Evolutionary conservation across 164 flowering plant genomes (phyloP).

Genomic region (Magnolia sinica): DNA sequence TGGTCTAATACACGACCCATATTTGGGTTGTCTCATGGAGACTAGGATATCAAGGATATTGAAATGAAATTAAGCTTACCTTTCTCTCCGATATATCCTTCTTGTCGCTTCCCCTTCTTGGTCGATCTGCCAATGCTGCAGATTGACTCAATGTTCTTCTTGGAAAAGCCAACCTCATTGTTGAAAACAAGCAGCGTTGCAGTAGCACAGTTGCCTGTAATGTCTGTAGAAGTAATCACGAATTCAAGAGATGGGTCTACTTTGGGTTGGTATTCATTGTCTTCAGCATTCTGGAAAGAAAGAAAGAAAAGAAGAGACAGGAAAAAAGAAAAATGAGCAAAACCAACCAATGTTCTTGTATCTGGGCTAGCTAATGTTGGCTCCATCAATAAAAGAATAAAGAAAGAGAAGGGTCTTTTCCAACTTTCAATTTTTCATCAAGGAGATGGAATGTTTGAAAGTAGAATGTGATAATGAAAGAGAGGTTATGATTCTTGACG

Average conservation of each 20-base stretch:
- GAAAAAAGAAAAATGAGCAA: too few species aligned
- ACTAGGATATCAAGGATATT: too few species aligned
- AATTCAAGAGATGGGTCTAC: slow-evolving; percentile 4
- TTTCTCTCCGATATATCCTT: slow-evolving; percentile 9
- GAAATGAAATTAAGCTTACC: neutral
- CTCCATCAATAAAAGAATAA: too few species aligned
- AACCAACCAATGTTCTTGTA: too few species aligned
- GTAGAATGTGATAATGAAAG: too few species aligned
- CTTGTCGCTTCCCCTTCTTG: slow-evolving; percentile 10
- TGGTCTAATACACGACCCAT: too few species aligned
- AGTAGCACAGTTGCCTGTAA: slow-evolving; percentile 7
- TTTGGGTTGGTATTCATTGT: neutral
- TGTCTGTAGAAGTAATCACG: slow-evolving; percentile 10
- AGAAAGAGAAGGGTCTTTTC: too few species aligned
- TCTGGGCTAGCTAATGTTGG: too few species aligned
- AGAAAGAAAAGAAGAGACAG: neutral
- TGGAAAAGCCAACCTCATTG: slow-evolving; percentile 10
- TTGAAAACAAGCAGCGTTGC: slow-evolving; percentile 8
- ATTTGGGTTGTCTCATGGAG: too few species aligned
- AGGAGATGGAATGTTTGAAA: too few species aligned
- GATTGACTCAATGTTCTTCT: slow-evolving; percentile 9
- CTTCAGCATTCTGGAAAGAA: slow-evolving; percentile 7
- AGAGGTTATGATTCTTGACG: too few species aligned
- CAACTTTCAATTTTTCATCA: too few species aligned
- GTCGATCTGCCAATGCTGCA: slow-evolving; percentile 14